Base-by-base conservation (phyloP, 331 rosid genomes). In the Dryas integrifolia region DNA sequence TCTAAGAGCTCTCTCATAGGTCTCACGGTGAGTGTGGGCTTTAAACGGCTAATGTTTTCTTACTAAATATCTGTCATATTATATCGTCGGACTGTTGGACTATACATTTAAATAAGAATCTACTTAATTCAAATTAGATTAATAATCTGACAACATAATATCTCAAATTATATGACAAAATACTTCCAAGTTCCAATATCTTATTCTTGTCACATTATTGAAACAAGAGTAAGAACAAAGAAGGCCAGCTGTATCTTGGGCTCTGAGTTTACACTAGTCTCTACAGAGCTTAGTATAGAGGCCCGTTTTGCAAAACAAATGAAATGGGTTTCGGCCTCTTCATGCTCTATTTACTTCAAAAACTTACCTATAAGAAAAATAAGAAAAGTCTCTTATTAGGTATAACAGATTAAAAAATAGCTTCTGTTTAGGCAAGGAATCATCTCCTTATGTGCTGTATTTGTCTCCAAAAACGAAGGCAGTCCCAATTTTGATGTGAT, bases 401-500 rank as follows among this genome's bases (percentile, higher is more conserved):
- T 1, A 5, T 1, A 15, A 46, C 48, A 46, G 39, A 46, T 45
- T 14, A 24, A n/a, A 5, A 58, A 16, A 26, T 12, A 24, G 81
- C 65, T 86, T 24, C 48, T 56, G 35, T 65, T 40, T 75, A 68
- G 84, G 79, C 80, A 61, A 60, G 78, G 80, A 77, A 77, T 81
- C 73, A 79, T 67, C 77, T 67, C 30, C 67, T 77, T 72, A 76
- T 80, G 84, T 76, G 50, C 43, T 16, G 53, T 52, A 77, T 47
- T 11, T 87, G 96, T 85, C 82, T 55, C 74, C 74, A 70, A 72
- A 89, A 78, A 26, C 39, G 24, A 72, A 65, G 87, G 82, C 93
- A 89, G 26, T 50, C 56, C 57, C 59, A 70, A 56, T 49, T 75
- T 60, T 72, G 87, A 86, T 79, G 85, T 82, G 88, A 88, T 79